Conservation (phyloP, 73 alveolate genomes). For the Tetrahymena thermophila region DNA sequence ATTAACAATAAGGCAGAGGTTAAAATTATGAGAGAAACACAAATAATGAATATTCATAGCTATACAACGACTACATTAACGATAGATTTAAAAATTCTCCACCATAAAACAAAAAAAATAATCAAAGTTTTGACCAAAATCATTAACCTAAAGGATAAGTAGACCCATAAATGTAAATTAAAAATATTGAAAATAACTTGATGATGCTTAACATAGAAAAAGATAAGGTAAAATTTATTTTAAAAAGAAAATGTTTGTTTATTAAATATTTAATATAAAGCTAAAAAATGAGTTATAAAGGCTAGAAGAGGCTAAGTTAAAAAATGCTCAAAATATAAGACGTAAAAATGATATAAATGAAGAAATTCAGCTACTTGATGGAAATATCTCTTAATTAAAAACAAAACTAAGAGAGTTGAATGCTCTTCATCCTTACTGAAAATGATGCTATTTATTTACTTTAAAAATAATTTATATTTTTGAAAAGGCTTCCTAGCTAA, state of each 20-base stretch:
- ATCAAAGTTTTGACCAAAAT: neutral
- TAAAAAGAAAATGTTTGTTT: neutral
- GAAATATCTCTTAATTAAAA: neutral
- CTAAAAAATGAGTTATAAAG: neutral
- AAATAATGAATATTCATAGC: neutral
- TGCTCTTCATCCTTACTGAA: neutral
- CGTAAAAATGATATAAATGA: neutral
- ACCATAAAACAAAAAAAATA: neutral
- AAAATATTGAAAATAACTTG: neutral
- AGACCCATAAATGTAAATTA: neutral
- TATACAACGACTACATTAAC: neutral
- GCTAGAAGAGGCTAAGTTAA: neutral
- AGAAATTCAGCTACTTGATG: neutral
- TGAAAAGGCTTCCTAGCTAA: no score
- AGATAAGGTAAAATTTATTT: neutral
- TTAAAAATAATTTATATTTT: no score
- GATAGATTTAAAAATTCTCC: neutral
- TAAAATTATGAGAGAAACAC: neutral
- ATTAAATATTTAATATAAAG: neutral
- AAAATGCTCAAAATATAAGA: neutral
- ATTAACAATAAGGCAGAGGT: neutral
- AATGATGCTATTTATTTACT: neutral
- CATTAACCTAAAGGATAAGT: neutral
- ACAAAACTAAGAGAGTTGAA: neutral
- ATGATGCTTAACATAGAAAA: neutral